Evolutionary conservation across 164 flowering plant genomes (phyloP), one percentile per base, ranked within the genome.

Genomic region (Vitis labrusca): DNA sequence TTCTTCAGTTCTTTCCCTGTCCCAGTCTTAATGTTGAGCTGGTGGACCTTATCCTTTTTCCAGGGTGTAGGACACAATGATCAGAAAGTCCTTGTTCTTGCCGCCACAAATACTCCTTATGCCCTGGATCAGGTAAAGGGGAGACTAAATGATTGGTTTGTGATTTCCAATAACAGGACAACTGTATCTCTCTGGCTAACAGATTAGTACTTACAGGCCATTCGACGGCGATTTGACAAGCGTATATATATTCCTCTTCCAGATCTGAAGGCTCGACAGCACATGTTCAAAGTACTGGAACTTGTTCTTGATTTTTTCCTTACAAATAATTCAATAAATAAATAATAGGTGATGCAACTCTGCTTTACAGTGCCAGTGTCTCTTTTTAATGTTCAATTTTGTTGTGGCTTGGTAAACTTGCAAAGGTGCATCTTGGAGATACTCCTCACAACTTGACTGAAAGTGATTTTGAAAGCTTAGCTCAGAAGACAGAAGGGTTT

Each of bases 51-150:
- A 15, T 65, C 19, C 10, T 52, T 66, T 29, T 70, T 59, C 4
- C 54, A 96, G 99, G 99, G 99, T 79, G 98, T 96, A 8, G 99
- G 99, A 29, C 73, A 83, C 82, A 88, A 83, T 83, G 99, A 96
- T 74, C 85, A 96, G 68, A 96, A 96, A 79, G 98, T 96, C 73
- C 98, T 96, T 72, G 97, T 93, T 80, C 97, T 96, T 79, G 99
- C 99, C 54, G 98, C 99, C 44, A 96, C 99, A 70, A 96, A 96
- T 83, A 96, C 99, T 68, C 99, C 99, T 44, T 96, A 96, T 85
- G 85, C 99, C 66, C 78, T 96, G 29, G 99, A 96, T 82, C 99
- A 96, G 97, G 99, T 96, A 72, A 70, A 54, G 16, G 13, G 50
- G 0, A 50, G n/a, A 37, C 14, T 53, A 11, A 61, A n/a, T 10